Evolutionary conservation across 306 rosid species (phyloP).

Genomic region (Benincasa hispida): DNA sequence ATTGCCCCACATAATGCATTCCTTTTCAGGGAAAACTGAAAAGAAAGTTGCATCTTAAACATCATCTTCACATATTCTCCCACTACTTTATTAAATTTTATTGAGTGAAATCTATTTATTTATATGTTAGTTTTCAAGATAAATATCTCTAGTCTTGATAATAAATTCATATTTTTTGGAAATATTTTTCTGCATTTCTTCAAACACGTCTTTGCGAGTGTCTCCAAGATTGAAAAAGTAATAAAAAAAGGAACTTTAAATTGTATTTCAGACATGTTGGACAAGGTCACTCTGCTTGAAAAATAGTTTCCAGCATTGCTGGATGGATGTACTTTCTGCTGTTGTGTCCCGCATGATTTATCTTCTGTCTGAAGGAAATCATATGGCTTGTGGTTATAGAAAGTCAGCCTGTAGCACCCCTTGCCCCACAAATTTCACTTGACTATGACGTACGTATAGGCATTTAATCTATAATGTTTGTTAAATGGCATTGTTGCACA

Average conservation of each 20-base stretch:
- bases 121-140: background rate
- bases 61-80: background rate
- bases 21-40: background rate
- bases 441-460: background rate
- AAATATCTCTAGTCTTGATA: background rate
- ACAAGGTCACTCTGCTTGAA: background rate
- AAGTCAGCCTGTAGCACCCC: background rate
- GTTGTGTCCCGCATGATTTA: background rate
- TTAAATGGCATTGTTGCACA: background rate
- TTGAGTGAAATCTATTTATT: background rate
- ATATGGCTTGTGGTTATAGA: background rate
- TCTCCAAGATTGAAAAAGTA: background rate
- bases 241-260: background rate
- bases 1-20: background rate
- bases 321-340: background rate
- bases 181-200: background rate
- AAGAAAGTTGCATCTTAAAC: background rate
- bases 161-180: background rate
- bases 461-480: background rate
- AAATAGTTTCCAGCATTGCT: background rate
- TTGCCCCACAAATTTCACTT: background rate
- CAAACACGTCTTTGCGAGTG: background rate
- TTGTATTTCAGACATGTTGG: background rate
- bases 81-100: background rate
- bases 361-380: background rate